These are phyloP conservation scores for Fusarium cicatricum DNA, from an alignment of 2,329 filamentous ascomycete species.

Conservation along the genomic window DNA sequence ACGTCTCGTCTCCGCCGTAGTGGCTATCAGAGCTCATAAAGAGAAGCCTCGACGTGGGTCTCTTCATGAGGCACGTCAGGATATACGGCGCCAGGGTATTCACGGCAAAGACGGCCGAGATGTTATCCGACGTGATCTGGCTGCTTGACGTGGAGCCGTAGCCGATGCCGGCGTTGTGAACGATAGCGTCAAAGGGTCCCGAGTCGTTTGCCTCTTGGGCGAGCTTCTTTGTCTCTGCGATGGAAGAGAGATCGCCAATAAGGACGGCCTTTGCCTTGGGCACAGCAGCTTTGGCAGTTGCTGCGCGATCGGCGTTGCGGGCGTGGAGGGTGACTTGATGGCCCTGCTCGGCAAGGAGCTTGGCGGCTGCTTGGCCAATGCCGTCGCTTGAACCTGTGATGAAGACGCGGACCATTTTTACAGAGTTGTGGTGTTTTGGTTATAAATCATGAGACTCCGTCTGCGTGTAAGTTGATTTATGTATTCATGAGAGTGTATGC, in stretches of 20 bases:
- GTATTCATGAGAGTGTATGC: neutral
- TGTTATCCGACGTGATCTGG: conserved; percentile 17
- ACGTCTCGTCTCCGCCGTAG: conserved; percentile 24
- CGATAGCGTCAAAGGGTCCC: conserved; percentile 28
- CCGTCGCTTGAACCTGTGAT: conserved; percentile 35
- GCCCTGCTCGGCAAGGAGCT: conserved; percentile 28
- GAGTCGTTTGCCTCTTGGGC: conserved; percentile 25
- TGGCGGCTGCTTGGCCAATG: conserved; percentile 30
- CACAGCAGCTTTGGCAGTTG: conserved; percentile 18
- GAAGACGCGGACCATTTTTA: conserved; percentile 31
- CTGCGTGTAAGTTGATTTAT: neutral
- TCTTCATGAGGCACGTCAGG: conserved; percentile 28
- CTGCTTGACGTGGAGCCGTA: conserved; percentile 21
- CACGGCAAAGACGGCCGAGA: conserved; percentile 32
- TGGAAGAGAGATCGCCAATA: conserved; percentile 20
- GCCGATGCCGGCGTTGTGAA: conserved; percentile 34
- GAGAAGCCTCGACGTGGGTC: conserved; percentile 7
- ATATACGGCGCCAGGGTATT: conserved; percentile 33
- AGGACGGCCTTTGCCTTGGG: conserved; percentile 26
- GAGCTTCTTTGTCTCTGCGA: conserved; percentile 29
- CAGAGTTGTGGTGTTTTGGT: neutral
- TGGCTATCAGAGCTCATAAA: conserved; percentile 36
- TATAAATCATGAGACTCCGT: neutral
- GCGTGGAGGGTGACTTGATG: conserved; percentile 32
- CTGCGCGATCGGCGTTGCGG: conserved; percentile 29